Conservation (phyloP, 257 asterid genomes). For the Perilla frutescens region DNA sequence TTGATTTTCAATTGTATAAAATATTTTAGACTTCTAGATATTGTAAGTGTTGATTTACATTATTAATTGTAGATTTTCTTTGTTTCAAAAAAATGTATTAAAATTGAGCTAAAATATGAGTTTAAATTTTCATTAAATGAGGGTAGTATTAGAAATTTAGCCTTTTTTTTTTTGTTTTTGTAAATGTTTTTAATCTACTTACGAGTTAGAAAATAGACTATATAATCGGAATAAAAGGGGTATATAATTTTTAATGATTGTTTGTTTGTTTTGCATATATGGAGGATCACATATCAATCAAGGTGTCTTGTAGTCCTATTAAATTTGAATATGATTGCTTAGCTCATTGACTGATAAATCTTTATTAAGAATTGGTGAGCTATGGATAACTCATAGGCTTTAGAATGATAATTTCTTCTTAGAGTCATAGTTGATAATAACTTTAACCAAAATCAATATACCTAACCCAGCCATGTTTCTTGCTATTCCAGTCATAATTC, state of each 20-base stretch:
- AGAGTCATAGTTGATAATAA: background rate
- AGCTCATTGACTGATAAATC: slow-evolving; percentile 14
- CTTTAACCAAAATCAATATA: slow-evolving; percentile 28
- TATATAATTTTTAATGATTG: background rate
- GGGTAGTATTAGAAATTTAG: too few species aligned
- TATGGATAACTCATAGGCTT: slow-evolving; percentile 5
- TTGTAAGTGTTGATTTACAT: too few species aligned
- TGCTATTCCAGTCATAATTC: background rate
- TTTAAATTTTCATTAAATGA: too few species aligned
- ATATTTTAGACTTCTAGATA: too few species aligned
- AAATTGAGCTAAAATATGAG: too few species aligned
- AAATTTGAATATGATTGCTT: slow-evolving; percentile 23
- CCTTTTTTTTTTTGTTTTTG: too few species aligned
- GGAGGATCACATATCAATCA: slow-evolving; percentile 3
- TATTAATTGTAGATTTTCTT: too few species aligned
- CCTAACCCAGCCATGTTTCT: slow-evolving; percentile 21
- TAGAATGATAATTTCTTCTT: background rate
- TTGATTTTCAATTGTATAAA: too few species aligned
- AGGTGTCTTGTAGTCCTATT: background rate
- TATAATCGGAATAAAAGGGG: too few species aligned
- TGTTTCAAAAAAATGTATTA: too few species aligned
- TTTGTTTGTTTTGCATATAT: background rate
- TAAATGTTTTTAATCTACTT: too few species aligned
- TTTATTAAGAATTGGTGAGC: background rate
- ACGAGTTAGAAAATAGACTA: too few species aligned